A percentile compares a stretch with the other conserved stretches of the same genome.
phyloP scores from a whole-genome alignment of 352 stramenopile species.

The Phytophthora cryptogea region DNA sequence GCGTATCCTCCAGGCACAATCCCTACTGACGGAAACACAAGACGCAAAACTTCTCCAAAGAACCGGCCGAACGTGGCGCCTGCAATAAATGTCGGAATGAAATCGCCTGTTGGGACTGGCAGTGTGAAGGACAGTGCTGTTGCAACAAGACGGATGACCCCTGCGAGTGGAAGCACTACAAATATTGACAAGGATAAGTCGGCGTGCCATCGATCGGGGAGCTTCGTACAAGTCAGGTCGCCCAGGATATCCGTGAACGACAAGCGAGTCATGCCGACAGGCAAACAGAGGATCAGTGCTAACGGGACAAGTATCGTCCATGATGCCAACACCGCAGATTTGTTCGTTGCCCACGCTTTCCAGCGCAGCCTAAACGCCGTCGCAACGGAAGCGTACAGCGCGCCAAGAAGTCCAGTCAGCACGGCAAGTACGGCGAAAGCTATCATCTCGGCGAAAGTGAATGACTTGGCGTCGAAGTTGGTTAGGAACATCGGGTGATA shows the following conservation, averaged over 20 bases:
- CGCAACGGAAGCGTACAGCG: conserved; percentile 49
- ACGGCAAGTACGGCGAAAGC: conserved; percentile 54
- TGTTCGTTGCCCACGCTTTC: conserved; percentile 26
- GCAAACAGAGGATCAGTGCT: conserved; percentile 41
- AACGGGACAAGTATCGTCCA: conserved; percentile 42
- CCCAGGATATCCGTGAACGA: conserved; percentile 34
- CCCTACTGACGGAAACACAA: conserved; percentile 37
- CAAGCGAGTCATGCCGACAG: conserved; percentile 44
- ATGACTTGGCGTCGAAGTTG: conserved; percentile 44
- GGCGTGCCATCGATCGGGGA: conserved; percentile 37
- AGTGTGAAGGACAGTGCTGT: conserved; percentile 59
- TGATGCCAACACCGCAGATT: conserved; percentile 18
- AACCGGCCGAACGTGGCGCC: conserved; percentile 61
- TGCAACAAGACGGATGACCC: conserved; percentile 36
- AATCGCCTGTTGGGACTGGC: conserved; percentile 58
- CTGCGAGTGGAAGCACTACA: conserved; percentile 38
- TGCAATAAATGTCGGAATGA: conserved; percentile 68
- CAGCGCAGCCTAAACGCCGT: conserved; percentile 48
- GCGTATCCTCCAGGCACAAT: conserved; percentile 72
- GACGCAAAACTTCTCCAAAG: conserved; percentile 48
- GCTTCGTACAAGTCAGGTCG: conserved; percentile 37
- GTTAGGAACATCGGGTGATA: conserved; percentile 61
- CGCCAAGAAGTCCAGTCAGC: conserved; percentile 52
- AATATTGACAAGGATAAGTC: conserved; percentile 37
- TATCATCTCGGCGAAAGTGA: conserved; percentile 51